Evolutionary conservation across 352 stramenopile species (phyloP), one percentile per base, ranked within the genome.

Genomic region (Phytophthora cryptogea): DNA sequence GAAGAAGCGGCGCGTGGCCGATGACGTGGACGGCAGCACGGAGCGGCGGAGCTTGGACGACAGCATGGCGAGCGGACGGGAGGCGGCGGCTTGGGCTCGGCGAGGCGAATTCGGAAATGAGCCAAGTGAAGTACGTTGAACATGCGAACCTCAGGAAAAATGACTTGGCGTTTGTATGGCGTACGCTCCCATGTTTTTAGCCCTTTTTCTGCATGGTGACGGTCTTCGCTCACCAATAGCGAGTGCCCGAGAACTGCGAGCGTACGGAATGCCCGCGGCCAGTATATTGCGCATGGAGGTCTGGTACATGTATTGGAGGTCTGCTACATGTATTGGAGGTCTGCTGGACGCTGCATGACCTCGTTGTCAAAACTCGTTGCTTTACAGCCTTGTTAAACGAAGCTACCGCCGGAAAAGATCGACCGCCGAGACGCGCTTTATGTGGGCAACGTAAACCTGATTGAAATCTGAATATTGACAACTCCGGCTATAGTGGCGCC

Each of bases 61-160:
- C 45, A 72, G 44, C 69, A 74, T 77, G 23, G 41, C 39, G 48
- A 16, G 14, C 16, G 14, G 35, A 20, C 11, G 14, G 35, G 35
- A 14, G 36, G 14, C 14, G 26, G 30, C 10, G 17, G 16, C 47
- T 63, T 59, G 47, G 17, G 41, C 44, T 61, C 43, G 10, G 45
- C 26, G 49, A 52, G 20, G 72, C 44, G 46, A 55, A 42, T 70
- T 78, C 45, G 28, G 26, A 65, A 79, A 64, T 78, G 69, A 72
- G n/a, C 32, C 28, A 20, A 17, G 36, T 17, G 47, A 13, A 32
- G 33, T 17, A 57, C 11, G 49, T 57, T 57, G 44, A 55, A 55
- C 33, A 63, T 32, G 16, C 10, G 37, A 35, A 47, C 35, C 33
- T n/a, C 32, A 17, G 31, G 13, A 16, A 6, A 9, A 14, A 26